Evolutionary conservation across 2,329 filamentous ascomycete genomes (phyloP), one percentile per base, ranked within the genome.

Genomic region (Penicillium palitans): DNA sequence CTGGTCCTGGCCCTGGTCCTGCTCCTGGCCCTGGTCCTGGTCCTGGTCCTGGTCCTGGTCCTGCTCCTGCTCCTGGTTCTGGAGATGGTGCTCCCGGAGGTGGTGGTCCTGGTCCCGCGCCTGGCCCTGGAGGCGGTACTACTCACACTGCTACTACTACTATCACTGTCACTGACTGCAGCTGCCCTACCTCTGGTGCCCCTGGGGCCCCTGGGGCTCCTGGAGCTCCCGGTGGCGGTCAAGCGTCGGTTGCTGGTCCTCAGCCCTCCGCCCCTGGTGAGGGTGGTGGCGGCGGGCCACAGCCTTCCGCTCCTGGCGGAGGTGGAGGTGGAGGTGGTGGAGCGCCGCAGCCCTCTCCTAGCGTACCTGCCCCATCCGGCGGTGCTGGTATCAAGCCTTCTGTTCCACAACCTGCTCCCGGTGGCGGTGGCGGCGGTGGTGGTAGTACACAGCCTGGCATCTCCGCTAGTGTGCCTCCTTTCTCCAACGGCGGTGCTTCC

Each of bases 161-260:
- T 19, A 48, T 68, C 21, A 68, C 65, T 33, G 59, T 64, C 15
- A 66, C 62, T 24, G 61, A 60, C 46, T 68, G 66, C 54, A 57
- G 55, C 42, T 63, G 65, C 31, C 27, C 61, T 58, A 48, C 55
- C n/a, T 56, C 58, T 47, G 55, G 49, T 45, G 24, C 46, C 29
- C 46, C 60, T 31, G 52, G 53, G 15, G 48, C 24, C 15, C 48
- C 61, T 13, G 40, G 48, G 49, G 50, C 47, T 6, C 51, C 63
- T 21, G 50, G 60, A 5, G 25, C 25, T 25, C 25, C 25, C 25
- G 25, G 25, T 46, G 39, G 29, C 15, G 37, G 50, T 12, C 50
- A 35, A 21, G 19, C n/a, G 10, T 29, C 42, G 17, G 17, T 27
- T 15, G 37, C 56, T 35, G 46, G 53, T 21, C 52, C 55, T 25